phyloP scores from a whole-genome alignment of 371 early-diverging fungal genomes.

The Rhizopus sp. region DNA sequence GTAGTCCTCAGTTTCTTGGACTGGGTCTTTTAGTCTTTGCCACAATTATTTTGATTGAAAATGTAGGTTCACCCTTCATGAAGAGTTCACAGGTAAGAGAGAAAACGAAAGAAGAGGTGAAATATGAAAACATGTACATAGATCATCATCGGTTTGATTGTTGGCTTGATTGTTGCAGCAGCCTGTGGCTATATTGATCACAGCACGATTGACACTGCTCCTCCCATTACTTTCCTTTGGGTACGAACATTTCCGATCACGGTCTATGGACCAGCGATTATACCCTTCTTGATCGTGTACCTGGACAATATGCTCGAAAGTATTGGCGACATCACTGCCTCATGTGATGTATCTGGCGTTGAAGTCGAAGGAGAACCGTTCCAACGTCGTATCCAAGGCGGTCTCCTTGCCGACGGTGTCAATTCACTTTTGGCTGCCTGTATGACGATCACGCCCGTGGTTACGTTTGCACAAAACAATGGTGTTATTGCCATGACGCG shows the following conservation, averaged over 20 bases:
- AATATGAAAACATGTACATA: conserved; percentile 1
- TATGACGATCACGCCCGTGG: conserved; percentile 60
- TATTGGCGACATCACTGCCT: conserved; percentile 67
- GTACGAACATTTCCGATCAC: conserved; percentile 56
- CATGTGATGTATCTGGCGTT: conserved; percentile 64
- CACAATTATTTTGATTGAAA: conserved; percentile 62
- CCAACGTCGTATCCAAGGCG: conserved; percentile 64
- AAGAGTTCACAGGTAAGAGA: conserved; percentile 52
- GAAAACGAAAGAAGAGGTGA: background rate
- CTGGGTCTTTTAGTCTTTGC: conserved; percentile 64
- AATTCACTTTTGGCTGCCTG: conserved; percentile 58
- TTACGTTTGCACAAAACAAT: conserved; percentile 68
- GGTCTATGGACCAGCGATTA: conserved; percentile 67
- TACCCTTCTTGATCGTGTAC: conserved; percentile 61
- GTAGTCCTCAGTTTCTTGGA: conserved; percentile 60
- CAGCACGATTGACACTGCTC: conserved; percentile 52
- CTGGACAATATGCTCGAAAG: conserved; percentile 59
- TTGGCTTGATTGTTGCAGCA: conserved; percentile 64
- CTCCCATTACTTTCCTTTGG: conserved; percentile 62
- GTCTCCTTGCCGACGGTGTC: conserved; percentile 65
- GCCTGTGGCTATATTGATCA: conserved; percentile 60
- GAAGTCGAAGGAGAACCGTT: conserved; percentile 64
- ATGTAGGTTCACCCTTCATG: conserved; percentile 68
- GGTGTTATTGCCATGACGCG: conserved; percentile 63
- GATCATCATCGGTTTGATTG: conserved; percentile 61